Conservation (phyloP, 2,329 filamentous ascomycete genomes). For the Diaporthe ilicicola region DNA sequence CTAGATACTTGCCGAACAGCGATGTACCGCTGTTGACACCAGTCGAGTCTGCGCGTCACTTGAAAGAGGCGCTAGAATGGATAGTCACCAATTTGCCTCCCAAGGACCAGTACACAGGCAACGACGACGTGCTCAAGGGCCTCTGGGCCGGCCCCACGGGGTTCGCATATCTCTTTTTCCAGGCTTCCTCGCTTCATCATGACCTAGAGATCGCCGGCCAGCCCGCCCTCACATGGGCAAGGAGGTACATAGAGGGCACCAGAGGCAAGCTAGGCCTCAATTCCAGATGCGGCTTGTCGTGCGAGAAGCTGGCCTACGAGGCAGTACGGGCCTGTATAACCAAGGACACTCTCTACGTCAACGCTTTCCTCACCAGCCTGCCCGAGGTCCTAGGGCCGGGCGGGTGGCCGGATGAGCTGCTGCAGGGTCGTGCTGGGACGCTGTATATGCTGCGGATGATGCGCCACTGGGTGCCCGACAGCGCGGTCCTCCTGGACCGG, state of each 20-base stretch:
- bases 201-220: slow-evolving; percentile 53
- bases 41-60: slow-evolving; percentile 40
- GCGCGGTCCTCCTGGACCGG: slow-evolving; percentile 57
- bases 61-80: slow-evolving; percentile 47
- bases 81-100: slow-evolving; percentile 49
- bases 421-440: slow-evolving; percentile 73
- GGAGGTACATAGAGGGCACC: slow-evolving; percentile 54
- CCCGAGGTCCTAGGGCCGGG: slow-evolving; percentile 46
- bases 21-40: slow-evolving; percentile 42
- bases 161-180: slow-evolving; percentile 64
- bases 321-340: slow-evolving; percentile 55
- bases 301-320: slow-evolving; percentile 57
- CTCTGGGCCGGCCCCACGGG: slow-evolving; percentile 63
- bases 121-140: slow-evolving; percentile 49
- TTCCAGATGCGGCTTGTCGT: slow-evolving; percentile 57
- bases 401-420: slow-evolving; percentile 64
- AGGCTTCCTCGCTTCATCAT: slow-evolving; percentile 54
- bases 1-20: slow-evolving; percentile 46
- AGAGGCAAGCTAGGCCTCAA: slow-evolving; percentile 46
- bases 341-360: slow-evolving; percentile 48
- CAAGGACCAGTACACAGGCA: slow-evolving; percentile 43
- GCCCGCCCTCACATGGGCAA: slow-evolving; percentile 54
- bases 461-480: slow-evolving; percentile 61
- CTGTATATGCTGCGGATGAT: slow-evolving; percentile 74
- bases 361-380: slow-evolving; percentile 51